Conservation (phyloP, 805 yeast genomes). For the Kluyveromyces wickerhamii region DNA sequence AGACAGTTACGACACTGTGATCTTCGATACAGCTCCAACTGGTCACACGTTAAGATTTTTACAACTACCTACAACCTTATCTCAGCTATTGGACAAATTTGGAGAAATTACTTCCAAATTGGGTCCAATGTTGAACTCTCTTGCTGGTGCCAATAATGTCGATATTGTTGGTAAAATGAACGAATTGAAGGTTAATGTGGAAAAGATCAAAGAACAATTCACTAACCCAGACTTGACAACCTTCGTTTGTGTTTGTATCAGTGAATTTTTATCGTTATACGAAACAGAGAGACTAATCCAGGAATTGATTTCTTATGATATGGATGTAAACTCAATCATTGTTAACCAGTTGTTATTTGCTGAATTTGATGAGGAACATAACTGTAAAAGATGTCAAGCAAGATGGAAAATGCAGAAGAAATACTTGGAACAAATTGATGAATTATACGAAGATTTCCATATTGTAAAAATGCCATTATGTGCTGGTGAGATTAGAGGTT, state of each 20-base stretch:
- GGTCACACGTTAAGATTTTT: constrained; percentile 95
- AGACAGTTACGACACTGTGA: constrained; percentile 70
- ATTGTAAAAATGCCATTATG: constrained; percentile 91
- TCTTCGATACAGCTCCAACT: constrained; percentile 99
- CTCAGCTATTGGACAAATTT: constrained; percentile 78
- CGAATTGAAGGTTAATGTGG: constrained; percentile 71
- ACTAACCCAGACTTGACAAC: constrained; percentile 95
- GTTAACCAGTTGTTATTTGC: constrained; percentile 91
- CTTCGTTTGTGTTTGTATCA: constrained; percentile 92
- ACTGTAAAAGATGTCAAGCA: constrained; percentile 83
- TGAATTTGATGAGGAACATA: constrained; percentile 53
- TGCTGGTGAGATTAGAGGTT: constrained; percentile 92
- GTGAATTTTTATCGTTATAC: constrained; percentile 90
- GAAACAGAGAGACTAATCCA: constrained; percentile 98
- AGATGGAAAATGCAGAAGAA: constrained; percentile 95
- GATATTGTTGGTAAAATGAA: constrained; percentile 53
- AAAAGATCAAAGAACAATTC: constrained; percentile 89
- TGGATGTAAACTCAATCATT: constrained; percentile 94
- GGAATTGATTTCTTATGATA: constrained; percentile 86
- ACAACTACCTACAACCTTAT: constrained; percentile 88
- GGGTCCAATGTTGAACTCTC: constrained; percentile 80
- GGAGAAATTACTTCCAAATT: constrained; percentile 77
- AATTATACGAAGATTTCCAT: constrained; percentile 94
- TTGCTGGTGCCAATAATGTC: constrained; percentile 60
- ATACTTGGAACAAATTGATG: constrained; percentile 91